Evolutionary conservation across 2,329 filamentous ascomycete species (phyloP).

Genomic region (Chaetomium sp.): DNA sequence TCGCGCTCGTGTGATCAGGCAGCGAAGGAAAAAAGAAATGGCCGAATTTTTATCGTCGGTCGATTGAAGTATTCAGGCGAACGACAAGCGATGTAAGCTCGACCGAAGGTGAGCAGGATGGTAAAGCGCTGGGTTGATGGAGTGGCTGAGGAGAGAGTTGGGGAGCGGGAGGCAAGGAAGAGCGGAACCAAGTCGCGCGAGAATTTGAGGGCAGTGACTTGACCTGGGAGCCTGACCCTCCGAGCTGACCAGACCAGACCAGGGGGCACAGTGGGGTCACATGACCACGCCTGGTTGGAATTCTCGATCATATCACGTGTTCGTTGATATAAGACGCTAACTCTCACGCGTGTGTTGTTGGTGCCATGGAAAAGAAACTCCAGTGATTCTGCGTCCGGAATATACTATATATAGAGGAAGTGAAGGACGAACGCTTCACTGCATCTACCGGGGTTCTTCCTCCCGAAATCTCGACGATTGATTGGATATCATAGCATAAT

Average conservation of each 20-base stretch:
- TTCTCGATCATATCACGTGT: no score
- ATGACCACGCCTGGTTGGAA: not conserved
- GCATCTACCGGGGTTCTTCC: no score
- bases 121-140: slow-evolving; percentile 26
- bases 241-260: not conserved
- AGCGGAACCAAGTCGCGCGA: slow-evolving; percentile 24
- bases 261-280: not conserved
- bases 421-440: no score
- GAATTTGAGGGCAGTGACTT: slow-evolving; percentile 25
- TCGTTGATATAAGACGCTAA: no score
- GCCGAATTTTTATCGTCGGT: not conserved
- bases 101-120: slow-evolving; percentile 29
- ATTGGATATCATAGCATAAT: no score
- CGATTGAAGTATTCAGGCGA: slow-evolving; percentile 30
- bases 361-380: no score
- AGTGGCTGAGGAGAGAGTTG: slow-evolving; percentile 28
- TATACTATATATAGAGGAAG: no score
- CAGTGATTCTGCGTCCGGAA: no score
- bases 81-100: slow-evolving; percentile 42
- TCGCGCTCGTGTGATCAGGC: slow-evolving; percentile 20
- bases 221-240: not conserved
- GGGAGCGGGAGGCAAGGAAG: slow-evolving; percentile 6
- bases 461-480: no score
- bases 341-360: no score
- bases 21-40: slow-evolving; percentile 5